phyloP scores from a whole-genome alignment of 345 rosid species.

The Populus pruinosa region DNA sequence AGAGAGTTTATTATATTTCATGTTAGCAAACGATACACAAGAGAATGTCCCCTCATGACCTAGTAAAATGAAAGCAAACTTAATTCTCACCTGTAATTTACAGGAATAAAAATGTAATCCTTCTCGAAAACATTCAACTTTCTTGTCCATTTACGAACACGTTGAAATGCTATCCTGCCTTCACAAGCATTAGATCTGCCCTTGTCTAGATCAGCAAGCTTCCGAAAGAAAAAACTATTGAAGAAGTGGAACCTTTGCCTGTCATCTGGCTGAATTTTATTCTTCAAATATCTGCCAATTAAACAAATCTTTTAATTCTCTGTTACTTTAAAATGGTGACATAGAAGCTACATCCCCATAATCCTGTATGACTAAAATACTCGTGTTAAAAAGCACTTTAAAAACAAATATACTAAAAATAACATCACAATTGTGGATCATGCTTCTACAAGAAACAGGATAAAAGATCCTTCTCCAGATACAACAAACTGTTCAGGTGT shows the following conservation, averaged over 20 bases:
- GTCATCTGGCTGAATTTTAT: conserved; percentile 57
- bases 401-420: too few relatives aligned
- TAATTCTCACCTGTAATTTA: conserved; percentile 69
- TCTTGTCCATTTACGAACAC: conserved; percentile 95
- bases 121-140: conserved; percentile 82
- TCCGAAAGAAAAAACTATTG: conserved; percentile 96
- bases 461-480: too few relatives aligned
- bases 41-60: not conserved
- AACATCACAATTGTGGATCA: too few relatives aligned
- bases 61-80: not conserved
- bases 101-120: conserved; percentile 89
- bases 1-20: conserved; percentile 17
- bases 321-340: not conserved
- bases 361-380: not conserved
- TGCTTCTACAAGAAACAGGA: too few relatives aligned
- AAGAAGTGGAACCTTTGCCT: conserved; percentile 73
- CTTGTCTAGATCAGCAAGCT: conserved; percentile 95
- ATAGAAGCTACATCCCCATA: not conserved
- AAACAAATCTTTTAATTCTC: not conserved
- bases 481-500: too few relatives aligned
- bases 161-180: conserved; percentile 88
- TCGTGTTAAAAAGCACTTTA: too few relatives aligned
- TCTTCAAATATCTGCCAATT: conserved; percentile 69
- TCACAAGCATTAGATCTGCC: conserved; percentile 79
- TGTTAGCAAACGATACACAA: conserved; percentile 10